A percentile compares a stretch with the other conserved stretches of the same genome.
phyloP scores from a whole-genome alignment of 2,329 filamentous ascomycete genomes.

The Arthroderma sp. region DNA sequence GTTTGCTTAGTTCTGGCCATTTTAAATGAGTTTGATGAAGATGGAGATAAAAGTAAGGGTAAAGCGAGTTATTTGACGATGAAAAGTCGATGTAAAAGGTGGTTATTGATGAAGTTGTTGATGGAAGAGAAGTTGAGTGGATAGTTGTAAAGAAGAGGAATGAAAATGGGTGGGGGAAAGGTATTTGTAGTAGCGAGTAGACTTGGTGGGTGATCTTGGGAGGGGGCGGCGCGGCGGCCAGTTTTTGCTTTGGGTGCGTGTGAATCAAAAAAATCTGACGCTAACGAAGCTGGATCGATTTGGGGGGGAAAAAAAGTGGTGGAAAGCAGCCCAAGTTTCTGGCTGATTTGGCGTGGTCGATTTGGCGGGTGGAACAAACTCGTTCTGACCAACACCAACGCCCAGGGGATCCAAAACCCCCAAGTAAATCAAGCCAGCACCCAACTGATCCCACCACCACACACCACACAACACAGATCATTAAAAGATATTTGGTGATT shows the following conservation, averaged over 20 bases:
- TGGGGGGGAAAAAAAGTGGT: slow-evolving; percentile 18
- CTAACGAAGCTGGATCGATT: slow-evolving; percentile 8
- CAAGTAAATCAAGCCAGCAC: not conserved
- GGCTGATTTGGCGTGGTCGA: slow-evolving; percentile 17
- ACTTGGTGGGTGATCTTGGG: slow-evolving; percentile 5
- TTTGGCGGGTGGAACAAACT: slow-evolving; percentile 15
- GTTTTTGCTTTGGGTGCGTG: not conserved
- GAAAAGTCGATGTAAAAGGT: slow-evolving; percentile 15
- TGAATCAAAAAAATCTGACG: slow-evolving; percentile 2
- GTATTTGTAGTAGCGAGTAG: slow-evolving; percentile 13
- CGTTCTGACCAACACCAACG: slow-evolving; percentile 1
- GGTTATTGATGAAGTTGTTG: slow-evolving; percentile 14
- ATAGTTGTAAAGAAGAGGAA: slow-evolving; percentile 13
- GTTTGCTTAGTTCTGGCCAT: slow-evolving; percentile 43
- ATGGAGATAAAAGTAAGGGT: slow-evolving; percentile 21
- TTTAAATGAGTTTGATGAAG: slow-evolving; percentile 15
- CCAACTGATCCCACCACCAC: slow-evolving; percentile 6
- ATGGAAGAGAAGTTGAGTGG: slow-evolving; percentile 26
- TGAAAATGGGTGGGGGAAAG: slow-evolving; percentile 12
- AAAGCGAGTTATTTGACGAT: slow-evolving; percentile 15
- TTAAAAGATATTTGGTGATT: not conserved
- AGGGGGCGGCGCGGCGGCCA: slow-evolving; percentile 10
- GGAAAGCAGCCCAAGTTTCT: slow-evolving; percentile 23
- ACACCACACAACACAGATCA: slow-evolving; percentile 7
- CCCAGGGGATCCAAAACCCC: not conserved